phyloP scores from a whole-genome alignment of 2,329 filamentous ascomycete genomes.

The Sporothrix euskadiensis region DNA sequence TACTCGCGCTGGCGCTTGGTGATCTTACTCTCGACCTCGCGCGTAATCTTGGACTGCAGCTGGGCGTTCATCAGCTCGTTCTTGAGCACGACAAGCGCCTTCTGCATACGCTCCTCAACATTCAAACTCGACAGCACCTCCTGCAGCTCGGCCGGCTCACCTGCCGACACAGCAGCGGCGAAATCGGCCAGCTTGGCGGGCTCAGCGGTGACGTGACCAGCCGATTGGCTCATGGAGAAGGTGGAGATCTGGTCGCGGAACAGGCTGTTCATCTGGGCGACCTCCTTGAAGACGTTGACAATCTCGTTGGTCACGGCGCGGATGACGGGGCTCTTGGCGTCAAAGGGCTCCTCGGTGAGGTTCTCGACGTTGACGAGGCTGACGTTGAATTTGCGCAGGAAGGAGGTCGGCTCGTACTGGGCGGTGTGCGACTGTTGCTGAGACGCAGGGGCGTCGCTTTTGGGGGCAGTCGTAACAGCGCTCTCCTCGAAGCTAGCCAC shows the following conservation, averaged over 20 bases:
- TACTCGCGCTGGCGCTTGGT: constrained; percentile 97
- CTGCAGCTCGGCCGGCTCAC: constrained; percentile 88
- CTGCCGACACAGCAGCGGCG: constrained; percentile 92
- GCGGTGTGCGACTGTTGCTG: constrained; percentile 16
- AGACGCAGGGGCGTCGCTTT: constrained; percentile 44
- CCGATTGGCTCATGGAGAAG: constrained; percentile 92
- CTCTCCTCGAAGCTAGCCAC: constrained; percentile 96
- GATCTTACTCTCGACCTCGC: constrained; percentile 96
- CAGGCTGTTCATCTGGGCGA: constrained; percentile 87
- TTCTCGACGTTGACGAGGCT: constrained; percentile 96
- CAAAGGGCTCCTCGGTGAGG: constrained; percentile 80
- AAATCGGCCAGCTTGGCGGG: constrained; percentile 96
- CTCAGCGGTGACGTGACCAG: constrained; percentile 92
- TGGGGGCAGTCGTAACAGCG: constrained; percentile 56
- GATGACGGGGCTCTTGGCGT: constrained; percentile 85
- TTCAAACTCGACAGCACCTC: constrained; percentile 86
- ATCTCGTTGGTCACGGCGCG: constrained; percentile 95
- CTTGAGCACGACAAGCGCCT: constrained; percentile 88
- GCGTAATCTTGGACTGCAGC: constrained; percentile 93
- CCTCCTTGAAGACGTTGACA: constrained; percentile 97
- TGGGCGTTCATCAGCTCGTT: constrained; percentile 99
- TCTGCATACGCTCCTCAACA: constrained; percentile 88
- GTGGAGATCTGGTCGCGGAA: constrained; percentile 98
- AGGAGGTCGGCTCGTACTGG: constrained; percentile 82
- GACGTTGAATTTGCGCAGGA: constrained; percentile 86